Conservation (phyloP, 108 stramenopile species). For the Nitzschia sp. region DNA sequence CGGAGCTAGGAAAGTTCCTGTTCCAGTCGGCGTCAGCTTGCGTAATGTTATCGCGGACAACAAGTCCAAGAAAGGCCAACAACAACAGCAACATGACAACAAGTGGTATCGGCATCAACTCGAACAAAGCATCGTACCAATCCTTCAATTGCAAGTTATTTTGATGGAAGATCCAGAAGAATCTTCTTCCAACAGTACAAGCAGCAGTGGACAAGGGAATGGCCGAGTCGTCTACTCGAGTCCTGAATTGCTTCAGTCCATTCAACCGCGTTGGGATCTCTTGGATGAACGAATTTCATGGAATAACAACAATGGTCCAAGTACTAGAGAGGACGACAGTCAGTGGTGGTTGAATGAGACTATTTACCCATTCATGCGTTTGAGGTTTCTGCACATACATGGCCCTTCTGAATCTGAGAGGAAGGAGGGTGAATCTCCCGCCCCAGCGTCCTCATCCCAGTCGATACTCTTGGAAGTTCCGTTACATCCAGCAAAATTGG, state of each 20-base stretch:
- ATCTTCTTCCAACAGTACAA: not conserved
- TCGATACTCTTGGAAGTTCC: constrained; percentile 66
- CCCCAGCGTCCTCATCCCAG: not conserved
- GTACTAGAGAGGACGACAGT: not conserved
- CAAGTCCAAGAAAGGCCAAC: not conserved
- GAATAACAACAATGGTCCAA: not conserved
- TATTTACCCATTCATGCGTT: constrained; percentile 7
- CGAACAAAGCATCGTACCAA: constrained; percentile 21
- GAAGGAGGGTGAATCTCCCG: not conserved
- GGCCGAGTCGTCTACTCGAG: constrained; percentile 17
- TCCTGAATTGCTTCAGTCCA: constrained; percentile 9
- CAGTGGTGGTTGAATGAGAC: constrained; percentile 16
- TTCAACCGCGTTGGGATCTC: constrained; percentile 68
- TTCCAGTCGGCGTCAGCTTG: constrained; percentile 32
- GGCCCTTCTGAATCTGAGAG: constrained; percentile 40
- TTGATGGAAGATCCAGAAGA: not conserved
- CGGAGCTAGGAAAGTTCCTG: constrained; percentile 21
- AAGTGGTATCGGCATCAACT: constrained; percentile 15
- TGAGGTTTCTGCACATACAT: constrained; percentile 55
- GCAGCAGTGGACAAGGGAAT: not conserved
- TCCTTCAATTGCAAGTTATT: constrained; percentile 20
- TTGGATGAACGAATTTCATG: constrained; percentile 49
- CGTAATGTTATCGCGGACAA: constrained; percentile 23
- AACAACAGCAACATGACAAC: constrained; percentile 4
- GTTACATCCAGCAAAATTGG: constrained; percentile 77